Percentiles rank a stretch among this genome's conserved stretches.
These are phyloP conservation scores for Barnettozyma pratensis DNA, from an alignment of 805 yeast species.

Conservation along the genomic window DNA sequence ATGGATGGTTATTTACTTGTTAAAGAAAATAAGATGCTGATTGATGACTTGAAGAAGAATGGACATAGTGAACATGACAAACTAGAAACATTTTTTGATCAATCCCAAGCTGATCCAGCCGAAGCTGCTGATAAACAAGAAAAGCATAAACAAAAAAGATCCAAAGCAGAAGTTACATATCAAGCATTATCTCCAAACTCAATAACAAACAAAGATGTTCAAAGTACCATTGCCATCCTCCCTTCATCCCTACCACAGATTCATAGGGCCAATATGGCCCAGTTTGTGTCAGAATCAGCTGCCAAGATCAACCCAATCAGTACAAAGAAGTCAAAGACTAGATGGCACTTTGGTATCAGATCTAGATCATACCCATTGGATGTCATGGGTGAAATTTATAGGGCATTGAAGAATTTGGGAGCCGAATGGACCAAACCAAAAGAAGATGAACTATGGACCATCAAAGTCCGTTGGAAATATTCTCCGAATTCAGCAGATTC, in stretches of 20 bases:
- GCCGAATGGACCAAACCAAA: conserved; percentile 97
- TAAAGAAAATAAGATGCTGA: conserved; percentile 70
- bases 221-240: conserved; percentile 83
- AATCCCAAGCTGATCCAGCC: conserved; percentile 43
- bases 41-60: conserved; percentile 56
- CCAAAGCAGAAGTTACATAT: conserved; percentile 29
- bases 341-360: conserved; percentile 98
- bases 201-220: conserved; percentile 26
- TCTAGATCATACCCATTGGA: conserved; percentile 94
- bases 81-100: conserved; percentile 54
- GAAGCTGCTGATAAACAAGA: conserved; percentile 13
- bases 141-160: conserved; percentile 9
- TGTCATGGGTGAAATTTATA: conserved; percentile 97
- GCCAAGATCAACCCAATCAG: conserved; percentile 48
- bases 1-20: conserved; percentile 81
- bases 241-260: conserved; percentile 94
- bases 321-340: conserved; percentile 81
- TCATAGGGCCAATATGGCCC: conserved; percentile 89
- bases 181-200: conserved; percentile 27
- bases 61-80: conserved; percentile 33
- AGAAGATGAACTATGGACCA: conserved; percentile 95
- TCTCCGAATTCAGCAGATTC: conserved; percentile 32
- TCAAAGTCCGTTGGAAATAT: conserved; percentile 90
- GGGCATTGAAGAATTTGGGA: conserved; percentile 88
- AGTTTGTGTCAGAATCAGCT: conserved; percentile 43